Evolutionary conservation across 768 basidiomycete species (phyloP), one percentile per base, ranked within the genome.

Genomic region (Pleurotus eryngii): DNA sequence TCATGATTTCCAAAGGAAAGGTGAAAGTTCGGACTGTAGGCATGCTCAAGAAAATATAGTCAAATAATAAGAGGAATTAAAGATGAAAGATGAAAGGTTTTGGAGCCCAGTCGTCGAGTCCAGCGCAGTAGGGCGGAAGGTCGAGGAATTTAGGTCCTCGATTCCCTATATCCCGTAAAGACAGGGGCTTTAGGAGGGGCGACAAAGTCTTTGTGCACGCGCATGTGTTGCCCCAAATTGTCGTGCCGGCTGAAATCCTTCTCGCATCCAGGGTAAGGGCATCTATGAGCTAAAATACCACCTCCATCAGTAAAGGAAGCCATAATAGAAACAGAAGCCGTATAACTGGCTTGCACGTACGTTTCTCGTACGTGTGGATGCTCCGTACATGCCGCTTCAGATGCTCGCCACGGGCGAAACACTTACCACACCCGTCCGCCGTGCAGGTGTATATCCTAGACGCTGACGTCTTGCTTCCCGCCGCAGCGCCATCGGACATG

Each of bases 361-460:
- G 93, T 76, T 92, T 94, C 69, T 95, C 92, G 70, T 94, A 83
- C 20, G 93, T 94, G 72, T 95, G 93, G 55, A 95, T 92, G 65
- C 87, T 89, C 63, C 91, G 74, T 40, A 95, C 81, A 69, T 95
- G 93, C 60, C 94, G 77, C 78, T 95, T 95, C 61, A 96, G 73
- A 69, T 96, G 94, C 71, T 96, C 94, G 18, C 89, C 88, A 27
- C 94, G 80, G 37, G 87, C 86, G 71, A 96, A 95, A 64, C 86
- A 89, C 73, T 94, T 94, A 43, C 87, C 89, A 69, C 94, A 95
- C 4, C 86, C 92, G 14, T 82, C 80, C 24, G 94, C 91, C 58
- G 81, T 81, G 75, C 92, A 95, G 48, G 82, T 75, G 68, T 91
- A 91, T 63, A 82, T 76, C 59, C 84, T 77, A 65, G 67, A 67